A percentile compares a stretch with the other conserved stretches of the same genome.
phyloP scores from a whole-genome alignment of 306 rosid genomes.

The Inga leiocalycina region DNA sequence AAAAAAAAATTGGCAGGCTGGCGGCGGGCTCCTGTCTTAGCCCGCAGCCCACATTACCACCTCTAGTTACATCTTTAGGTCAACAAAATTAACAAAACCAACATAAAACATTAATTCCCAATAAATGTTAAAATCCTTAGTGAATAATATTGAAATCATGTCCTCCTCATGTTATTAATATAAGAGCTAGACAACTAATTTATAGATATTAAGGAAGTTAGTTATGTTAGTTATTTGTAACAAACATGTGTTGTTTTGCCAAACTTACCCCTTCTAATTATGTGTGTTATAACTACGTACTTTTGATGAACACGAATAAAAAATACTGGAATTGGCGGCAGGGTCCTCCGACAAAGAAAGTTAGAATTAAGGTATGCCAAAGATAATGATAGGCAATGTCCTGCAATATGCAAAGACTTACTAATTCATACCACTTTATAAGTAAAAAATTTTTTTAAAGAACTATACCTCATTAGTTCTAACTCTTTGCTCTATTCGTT shows the following conservation, averaged over 20 bases:
- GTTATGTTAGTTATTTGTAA: too few relatives aligned
- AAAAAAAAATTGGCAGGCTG: too few relatives aligned
- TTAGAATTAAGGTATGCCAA: background rate
- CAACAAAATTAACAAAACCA: background rate
- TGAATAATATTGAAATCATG: too few relatives aligned
- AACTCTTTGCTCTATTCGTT: background rate
- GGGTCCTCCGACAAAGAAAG: background rate
- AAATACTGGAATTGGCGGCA: background rate
- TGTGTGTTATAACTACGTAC: too few relatives aligned
- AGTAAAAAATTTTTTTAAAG: background rate
- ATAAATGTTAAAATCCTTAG: background rate
- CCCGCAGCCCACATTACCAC: too few relatives aligned
- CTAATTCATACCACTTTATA: background rate
- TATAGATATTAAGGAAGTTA: too few relatives aligned
- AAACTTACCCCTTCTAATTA: too few relatives aligned
- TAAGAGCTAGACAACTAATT: too few relatives aligned
- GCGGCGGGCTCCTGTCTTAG: too few relatives aligned
- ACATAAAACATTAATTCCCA: too few relatives aligned
- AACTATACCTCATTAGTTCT: background rate
- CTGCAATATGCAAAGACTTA: background rate
- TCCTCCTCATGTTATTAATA: too few relatives aligned
- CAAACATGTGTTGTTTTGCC: too few relatives aligned
- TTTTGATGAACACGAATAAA: background rate
- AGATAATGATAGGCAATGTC: background rate
- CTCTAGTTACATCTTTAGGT: background rate